Evolutionary conservation across 2,329 filamentous ascomycete species (phyloP).

Genomic region (Cercospora nicotianae): DNA sequence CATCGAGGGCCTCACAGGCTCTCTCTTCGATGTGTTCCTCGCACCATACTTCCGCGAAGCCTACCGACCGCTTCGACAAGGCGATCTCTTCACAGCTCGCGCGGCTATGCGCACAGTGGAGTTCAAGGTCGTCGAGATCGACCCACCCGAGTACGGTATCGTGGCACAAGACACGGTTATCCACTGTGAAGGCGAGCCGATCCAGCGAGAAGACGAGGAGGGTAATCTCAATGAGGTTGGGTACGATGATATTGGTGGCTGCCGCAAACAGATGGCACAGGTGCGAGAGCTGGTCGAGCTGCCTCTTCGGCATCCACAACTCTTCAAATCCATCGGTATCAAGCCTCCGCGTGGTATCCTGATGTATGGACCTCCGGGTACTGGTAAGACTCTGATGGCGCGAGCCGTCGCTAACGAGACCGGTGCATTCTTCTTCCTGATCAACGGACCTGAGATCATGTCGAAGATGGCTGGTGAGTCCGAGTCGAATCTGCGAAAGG

Average conservation of each 20-base stretch:
- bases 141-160: slow-evolving; percentile 97
- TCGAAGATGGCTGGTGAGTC: slow-evolving; percentile 99
- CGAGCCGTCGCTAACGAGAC: slow-evolving; percentile 98
- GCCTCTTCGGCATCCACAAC: slow-evolving; percentile 91
- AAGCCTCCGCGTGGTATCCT: slow-evolving; percentile 98
- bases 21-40: slow-evolving; percentile 97
- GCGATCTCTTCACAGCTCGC: slow-evolving; percentile 94
- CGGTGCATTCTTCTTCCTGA: slow-evolving; percentile 98
- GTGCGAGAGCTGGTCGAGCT: slow-evolving; percentile 98
- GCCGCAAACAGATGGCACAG: slow-evolving; percentile 99
- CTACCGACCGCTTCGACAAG: slow-evolving; percentile 94
- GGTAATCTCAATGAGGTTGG: slow-evolving; percentile 99
- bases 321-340: slow-evolving; percentile 99
- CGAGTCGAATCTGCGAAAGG: slow-evolving; percentile 95
- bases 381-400: slow-evolving; percentile 99
- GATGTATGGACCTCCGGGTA: slow-evolving; percentile 91
- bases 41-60: slow-evolving; percentile 99
- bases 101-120: slow-evolving; percentile 99
- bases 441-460: slow-evolving; percentile 99
- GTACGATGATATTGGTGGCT: slow-evolving; percentile 98
- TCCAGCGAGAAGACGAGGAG: slow-evolving; percentile 98
- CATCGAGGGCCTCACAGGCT: slow-evolving; percentile 94
- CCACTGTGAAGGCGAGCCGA: slow-evolving; percentile 95
- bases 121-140: slow-evolving; percentile 99
- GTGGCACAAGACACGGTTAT: slow-evolving; percentile 98